Evolutionary conservation across 2,329 filamentous ascomycete species (phyloP).

Genomic region (Neurospora sp.): DNA sequence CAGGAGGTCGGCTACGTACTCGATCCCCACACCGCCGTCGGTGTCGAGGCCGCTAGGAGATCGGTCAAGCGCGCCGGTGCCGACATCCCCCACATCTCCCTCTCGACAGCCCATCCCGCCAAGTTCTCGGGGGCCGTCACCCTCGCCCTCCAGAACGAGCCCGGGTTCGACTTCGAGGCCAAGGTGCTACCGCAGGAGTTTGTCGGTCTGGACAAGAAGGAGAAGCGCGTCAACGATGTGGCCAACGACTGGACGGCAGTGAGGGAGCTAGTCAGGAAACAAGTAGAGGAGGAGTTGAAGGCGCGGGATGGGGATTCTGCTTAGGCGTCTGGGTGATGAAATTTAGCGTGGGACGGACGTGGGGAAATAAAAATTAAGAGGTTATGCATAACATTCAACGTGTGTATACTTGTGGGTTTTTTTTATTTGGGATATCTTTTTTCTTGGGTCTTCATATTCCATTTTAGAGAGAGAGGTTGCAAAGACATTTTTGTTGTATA

Average conservation of each 20-base stretch:
- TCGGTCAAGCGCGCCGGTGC: constrained; percentile 47
- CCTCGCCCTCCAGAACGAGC: constrained; percentile 58
- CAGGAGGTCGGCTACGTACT: constrained; percentile 56
- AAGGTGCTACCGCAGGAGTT: constrained; percentile 77
- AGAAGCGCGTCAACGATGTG: constrained; percentile 62
- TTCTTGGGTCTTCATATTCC: background rate
- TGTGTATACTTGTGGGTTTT: background rate
- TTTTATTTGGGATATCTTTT: background rate
- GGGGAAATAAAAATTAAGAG: background rate
- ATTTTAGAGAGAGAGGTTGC: background rate
- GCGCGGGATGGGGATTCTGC: background rate
- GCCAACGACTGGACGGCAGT: constrained; percentile 66
- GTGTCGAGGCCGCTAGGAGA: constrained; percentile 64
- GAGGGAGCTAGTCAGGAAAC: constrained; percentile 61
- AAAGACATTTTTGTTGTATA: background rate
- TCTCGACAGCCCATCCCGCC: constrained; percentile 90
- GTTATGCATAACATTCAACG: background rate
- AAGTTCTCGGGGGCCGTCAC: constrained; percentile 88
- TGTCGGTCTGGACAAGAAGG: constrained; percentile 63
- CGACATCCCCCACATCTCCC: constrained; percentile 61
- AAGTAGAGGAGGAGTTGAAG: constrained; percentile 56
- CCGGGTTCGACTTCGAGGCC: constrained; percentile 64
- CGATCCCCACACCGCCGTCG: constrained; percentile 88
- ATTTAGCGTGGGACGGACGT: background rate
- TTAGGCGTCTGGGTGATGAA: background rate